A percentile compares a stretch with the other conserved stretches of the same genome.
Evolutionary conservation across 306 rosid genomes (phyloP).

Genomic region (Pyrus betulifolia): DNA sequence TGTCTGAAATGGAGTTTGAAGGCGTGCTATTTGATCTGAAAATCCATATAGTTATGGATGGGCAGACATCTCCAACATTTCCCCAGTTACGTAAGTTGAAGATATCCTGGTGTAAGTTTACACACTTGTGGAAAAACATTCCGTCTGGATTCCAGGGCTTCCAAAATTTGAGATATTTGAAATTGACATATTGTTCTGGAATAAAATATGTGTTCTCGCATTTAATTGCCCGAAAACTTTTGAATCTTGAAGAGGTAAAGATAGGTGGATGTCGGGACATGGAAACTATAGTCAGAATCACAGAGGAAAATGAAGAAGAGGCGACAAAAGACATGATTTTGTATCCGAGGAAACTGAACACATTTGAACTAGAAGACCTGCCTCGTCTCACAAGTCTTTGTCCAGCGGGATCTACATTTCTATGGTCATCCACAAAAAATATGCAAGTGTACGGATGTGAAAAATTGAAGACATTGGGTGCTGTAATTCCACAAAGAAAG

Average conservation of each 20-base stretch:
- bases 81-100: neutral
- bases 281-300: no score
- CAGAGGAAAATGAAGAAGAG: no score
- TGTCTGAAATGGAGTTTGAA: fast-evolving
- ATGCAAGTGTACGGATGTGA: no score
- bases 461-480: no score
- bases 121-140: neutral
- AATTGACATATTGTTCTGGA: fast-evolving
- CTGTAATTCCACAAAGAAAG: no score
- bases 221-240: neutral
- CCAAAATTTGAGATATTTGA: neutral
- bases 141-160: neutral
- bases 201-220: no score
- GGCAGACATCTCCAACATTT: neutral
- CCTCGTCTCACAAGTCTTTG: no score
- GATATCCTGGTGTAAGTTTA: fast-evolving
- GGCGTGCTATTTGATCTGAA: neutral
- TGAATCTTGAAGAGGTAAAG: neutral
- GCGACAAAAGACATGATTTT: no score
- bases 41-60: neutral
- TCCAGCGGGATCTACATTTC: no score
- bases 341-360: no score
- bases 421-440: no score
- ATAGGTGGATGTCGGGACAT: fast-evolving
- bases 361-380: no score